Percentiles rank a stretch among this genome's conserved stretches.
phyloP scores from a whole-genome alignment of 345 rosid species.

The Ceriops zippeliana region DNA sequence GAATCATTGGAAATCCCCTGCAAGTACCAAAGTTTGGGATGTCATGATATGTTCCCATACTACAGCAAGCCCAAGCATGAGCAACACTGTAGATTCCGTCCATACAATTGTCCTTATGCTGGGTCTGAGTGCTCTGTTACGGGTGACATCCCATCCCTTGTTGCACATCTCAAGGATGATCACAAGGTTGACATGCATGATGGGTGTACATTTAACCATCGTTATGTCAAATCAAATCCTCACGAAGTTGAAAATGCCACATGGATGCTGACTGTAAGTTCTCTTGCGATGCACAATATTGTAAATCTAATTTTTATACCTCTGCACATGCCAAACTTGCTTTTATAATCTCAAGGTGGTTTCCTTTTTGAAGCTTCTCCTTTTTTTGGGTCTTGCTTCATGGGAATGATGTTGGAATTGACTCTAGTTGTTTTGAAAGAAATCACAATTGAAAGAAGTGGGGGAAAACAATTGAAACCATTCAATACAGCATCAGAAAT shows the following conservation, averaged over 20 bases:
- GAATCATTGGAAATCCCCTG: slow-evolving; percentile 59
- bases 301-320: background rate
- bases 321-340: background rate
- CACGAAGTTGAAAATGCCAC: slow-evolving; percentile 78
- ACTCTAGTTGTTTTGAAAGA: background rate
- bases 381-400: background rate
- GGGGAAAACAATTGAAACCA: background rate
- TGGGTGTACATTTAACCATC: slow-evolving; percentile 76
- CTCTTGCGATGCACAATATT: background rate
- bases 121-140: slow-evolving; percentile 63
- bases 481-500: background rate
- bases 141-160: slow-evolving; percentile 61
- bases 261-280: slow-evolving; percentile 77
- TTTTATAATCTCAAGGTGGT: background rate
- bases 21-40: slow-evolving; percentile 49
- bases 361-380: background rate
- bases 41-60: slow-evolving; percentile 53
- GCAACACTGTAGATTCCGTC: slow-evolving; percentile 48
- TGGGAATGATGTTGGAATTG: background rate
- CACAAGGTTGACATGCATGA: slow-evolving; percentile 78
- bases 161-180: slow-evolving; percentile 67
- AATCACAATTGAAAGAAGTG: background rate
- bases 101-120: slow-evolving; percentile 70
- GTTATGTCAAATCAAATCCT: slow-evolving; percentile 79
- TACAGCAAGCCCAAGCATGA: slow-evolving; percentile 61